phyloP scores from a whole-genome alignment of 495 filamentous ascomycete genomes.

The Mytilinidion resinicola region DNA sequence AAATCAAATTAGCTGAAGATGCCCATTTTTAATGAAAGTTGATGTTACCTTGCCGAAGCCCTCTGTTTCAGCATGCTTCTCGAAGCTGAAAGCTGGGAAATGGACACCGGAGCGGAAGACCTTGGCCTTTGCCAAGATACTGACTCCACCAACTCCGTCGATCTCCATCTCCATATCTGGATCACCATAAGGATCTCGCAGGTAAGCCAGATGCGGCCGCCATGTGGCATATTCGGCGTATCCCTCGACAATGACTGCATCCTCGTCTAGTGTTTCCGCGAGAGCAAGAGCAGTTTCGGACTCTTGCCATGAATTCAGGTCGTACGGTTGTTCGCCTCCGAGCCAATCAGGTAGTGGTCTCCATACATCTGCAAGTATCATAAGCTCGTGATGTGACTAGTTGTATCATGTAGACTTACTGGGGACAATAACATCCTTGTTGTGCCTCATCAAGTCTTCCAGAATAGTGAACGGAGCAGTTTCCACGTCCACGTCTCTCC shows the following conservation, averaged over 20 bases:
- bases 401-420: slow-evolving; percentile 57
- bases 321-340: slow-evolving; percentile 96
- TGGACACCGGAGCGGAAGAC: slow-evolving; percentile 94
- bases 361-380: slow-evolving; percentile 75
- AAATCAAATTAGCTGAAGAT: neutral
- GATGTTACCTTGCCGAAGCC: slow-evolving; percentile 86
- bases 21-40: neutral
- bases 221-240: slow-evolving; percentile 99
- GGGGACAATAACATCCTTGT: slow-evolving; percentile 97
- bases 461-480: slow-evolving; percentile 93
- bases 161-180: slow-evolving; percentile 99
- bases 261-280: slow-evolving; percentile 92
- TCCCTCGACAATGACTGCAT: slow-evolving; percentile 98
- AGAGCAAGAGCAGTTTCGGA: slow-evolving; percentile 92
- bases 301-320: slow-evolving; percentile 99
- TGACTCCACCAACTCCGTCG: slow-evolving; percentile 94
- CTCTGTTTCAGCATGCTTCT: slow-evolving; percentile 98
- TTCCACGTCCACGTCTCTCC: slow-evolving; percentile 97
- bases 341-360: slow-evolving; percentile 98
- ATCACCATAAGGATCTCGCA: slow-evolving; percentile 94
- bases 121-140: slow-evolving; percentile 90
- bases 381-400: slow-evolving; percentile 3
- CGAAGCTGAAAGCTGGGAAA: slow-evolving; percentile 97
- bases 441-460: slow-evolving; percentile 97
- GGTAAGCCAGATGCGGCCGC: slow-evolving; percentile 94